These are phyloP conservation scores for Penicillium odoratum DNA, from an alignment of 495 filamentous ascomycete genomes.

Conservation along the genomic window DNA sequence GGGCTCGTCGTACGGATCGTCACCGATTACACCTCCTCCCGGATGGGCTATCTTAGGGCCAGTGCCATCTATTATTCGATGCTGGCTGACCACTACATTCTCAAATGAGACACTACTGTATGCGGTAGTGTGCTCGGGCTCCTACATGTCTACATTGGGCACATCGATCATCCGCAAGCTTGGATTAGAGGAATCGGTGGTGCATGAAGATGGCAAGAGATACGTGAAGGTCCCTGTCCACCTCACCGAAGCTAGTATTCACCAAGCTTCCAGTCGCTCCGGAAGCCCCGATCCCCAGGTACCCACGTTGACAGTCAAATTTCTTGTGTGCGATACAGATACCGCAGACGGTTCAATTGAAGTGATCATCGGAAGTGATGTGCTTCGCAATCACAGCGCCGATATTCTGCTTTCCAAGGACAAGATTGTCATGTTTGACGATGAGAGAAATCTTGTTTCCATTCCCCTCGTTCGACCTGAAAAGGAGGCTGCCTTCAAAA, in stretches of 20 bases:
- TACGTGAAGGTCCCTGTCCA: slow-evolving; percentile 79
- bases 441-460: slow-evolving; percentile 83
- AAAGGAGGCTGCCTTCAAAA: slow-evolving; percentile 75
- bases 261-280: slow-evolving; percentile 69
- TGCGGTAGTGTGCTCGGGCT: slow-evolving; percentile 88
- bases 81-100: slow-evolving; percentile 86
- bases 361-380: slow-evolving; percentile 84
- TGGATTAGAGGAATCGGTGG: slow-evolving; percentile 66
- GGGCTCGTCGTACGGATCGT: slow-evolving; percentile 61
- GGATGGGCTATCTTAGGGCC: slow-evolving; percentile 80
- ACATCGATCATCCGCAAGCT: slow-evolving; percentile 70
- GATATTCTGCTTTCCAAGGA: slow-evolving; percentile 93
- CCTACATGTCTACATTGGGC: slow-evolving; percentile 78
- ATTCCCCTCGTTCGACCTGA: slow-evolving; percentile 94
- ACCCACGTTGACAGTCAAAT: slow-evolving; percentile 73
- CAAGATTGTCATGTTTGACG: slow-evolving; percentile 79
- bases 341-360: slow-evolving; percentile 60
- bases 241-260: slow-evolving; percentile 85
- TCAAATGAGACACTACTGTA: slow-evolving; percentile 86
- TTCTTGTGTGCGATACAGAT: slow-evolving; percentile 65
- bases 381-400: slow-evolving; percentile 80
- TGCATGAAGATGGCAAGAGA: slow-evolving; percentile 59
- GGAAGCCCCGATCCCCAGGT: slow-evolving; percentile 75
- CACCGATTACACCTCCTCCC: slow-evolving; percentile 70
- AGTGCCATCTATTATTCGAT: slow-evolving; percentile 90